These are phyloP conservation scores for Cyclospora cayetanensis DNA, from an alignment of 169 alveolate species.

Conservation along the genomic window DNA sequence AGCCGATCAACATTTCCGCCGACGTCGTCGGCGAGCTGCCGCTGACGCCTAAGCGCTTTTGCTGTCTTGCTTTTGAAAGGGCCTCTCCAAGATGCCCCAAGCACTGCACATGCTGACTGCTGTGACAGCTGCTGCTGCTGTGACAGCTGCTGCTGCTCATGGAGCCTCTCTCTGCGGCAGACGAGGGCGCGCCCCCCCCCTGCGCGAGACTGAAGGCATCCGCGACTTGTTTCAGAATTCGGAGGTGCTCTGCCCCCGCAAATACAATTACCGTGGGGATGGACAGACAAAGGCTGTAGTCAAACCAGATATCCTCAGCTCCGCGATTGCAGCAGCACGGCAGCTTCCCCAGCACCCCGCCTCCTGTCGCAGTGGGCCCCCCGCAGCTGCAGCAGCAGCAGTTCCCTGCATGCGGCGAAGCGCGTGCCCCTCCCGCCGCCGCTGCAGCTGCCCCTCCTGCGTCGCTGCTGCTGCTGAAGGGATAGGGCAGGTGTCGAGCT, in stretches of 20 bases:
- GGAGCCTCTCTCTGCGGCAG: neutral
- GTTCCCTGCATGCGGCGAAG: neutral
- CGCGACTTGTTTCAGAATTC: neutral
- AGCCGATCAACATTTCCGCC: no score
- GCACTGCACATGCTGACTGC: no score
- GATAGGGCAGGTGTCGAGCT: neutral
- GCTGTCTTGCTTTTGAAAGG: no score
- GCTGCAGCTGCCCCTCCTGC: slow-evolving; percentile 28
- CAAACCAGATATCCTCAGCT: neutral
- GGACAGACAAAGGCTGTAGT: slow-evolving; percentile 32
- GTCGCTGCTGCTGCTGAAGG: neutral
- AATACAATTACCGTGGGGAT: slow-evolving; percentile 16
- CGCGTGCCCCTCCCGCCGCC: slow-evolving; percentile 15
- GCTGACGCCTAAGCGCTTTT: no score
- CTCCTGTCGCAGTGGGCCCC: neutral
- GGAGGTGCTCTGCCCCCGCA: slow-evolving; percentile 46
- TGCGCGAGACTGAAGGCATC: slow-evolving; percentile 5
- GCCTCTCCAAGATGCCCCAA: no score
- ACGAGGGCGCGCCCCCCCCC: neutral
- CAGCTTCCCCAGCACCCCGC: neutral
- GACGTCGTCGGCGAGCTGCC: no score
- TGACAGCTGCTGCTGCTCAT: neutral
- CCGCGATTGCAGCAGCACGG: slow-evolving; percentile 3
- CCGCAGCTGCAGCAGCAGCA: slow-evolving; percentile 34
- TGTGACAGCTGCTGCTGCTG: neutral